Evolutionary conservation across 2,329 filamentous ascomycete genomes (phyloP), one percentile per base, ranked within the genome.

Genomic region (Trichoderma polysporum): DNA sequence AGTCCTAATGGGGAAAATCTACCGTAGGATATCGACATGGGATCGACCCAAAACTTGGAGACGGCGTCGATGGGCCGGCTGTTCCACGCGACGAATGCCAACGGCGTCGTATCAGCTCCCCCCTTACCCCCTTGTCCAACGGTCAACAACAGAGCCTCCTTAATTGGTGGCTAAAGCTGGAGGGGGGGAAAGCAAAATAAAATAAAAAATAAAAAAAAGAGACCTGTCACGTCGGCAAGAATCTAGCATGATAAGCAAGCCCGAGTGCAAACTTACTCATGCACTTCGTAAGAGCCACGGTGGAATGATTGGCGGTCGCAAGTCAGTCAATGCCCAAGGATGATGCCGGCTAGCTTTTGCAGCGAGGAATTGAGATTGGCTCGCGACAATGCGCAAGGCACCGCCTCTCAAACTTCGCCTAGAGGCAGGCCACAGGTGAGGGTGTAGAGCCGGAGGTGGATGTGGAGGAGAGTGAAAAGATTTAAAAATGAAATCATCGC

Each of bases 61-160:
- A 62, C 52, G 65, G 65, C 50, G 65, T 67, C 65, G 65, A 67
- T 57, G 41, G 31, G 31, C 65, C 58, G 58, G 58, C 29, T 29
- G 19, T 37, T 49, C 65, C 65, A 62, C 58, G 50, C 65, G 65
- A 47, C 50, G 57, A 67, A 25, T 45, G 50, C 59, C 65, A 67
- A 67, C 65, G 65, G 58, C 50, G 50, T 60, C 53, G 63, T 58
- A 66, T 66, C 63, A 45, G 39, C 54, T n/a, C 22, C 41, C 53
- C 47, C 29, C 52, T 47, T 19, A 3, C 25, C 35, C 59, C 60
- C 60, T 63, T 63, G 60, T 37, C 60, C 37, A 63, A 54, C 60
- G 33, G 60, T 52, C 33, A 27, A 41, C 33, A 27, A 41, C 47
- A 52, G 49, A 45, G 52, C 61, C 61, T 65, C 61, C 39, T 57